Evolutionary conservation across 768 basidiomycete genomes (phyloP), one percentile per base, ranked within the genome.

Genomic region (Lactifluus pinguis): DNA sequence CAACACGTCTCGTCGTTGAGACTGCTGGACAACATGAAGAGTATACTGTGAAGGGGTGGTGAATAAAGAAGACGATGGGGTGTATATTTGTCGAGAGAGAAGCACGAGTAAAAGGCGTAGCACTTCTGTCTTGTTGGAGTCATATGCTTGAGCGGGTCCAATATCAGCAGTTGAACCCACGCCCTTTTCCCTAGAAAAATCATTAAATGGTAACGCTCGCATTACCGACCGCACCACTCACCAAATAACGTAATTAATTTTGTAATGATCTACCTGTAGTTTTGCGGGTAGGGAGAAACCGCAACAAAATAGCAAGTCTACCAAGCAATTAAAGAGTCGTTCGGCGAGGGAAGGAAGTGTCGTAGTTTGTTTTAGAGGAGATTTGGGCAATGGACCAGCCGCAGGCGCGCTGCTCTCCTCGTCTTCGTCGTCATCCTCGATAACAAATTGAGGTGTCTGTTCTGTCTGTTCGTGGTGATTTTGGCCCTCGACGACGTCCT

Each of bases 261-360:
- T 88, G 71, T 90, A 83, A 66, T 87, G 86, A 68, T 89, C 86
- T 51, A 84, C 80, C 70, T 90, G 86, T 49, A 88, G 76, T 70
- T 82, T 83, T 32, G 79, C 80, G 9, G 95, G 91, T 9, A 98
- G 75, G 0, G 94, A 95, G 67, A 98, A 97, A 13, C 92, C 93
- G 66, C 92, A 95, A 69, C 92, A 93, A 72, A 95, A 98, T 42
- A 97, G 70, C 11, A 98, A 77, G 70, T 98, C 95, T 59, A 92
- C 82, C 10, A 92, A 76, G 60, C 85, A 84, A 67, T 79, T 82
- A 65, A 95, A 87, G 21, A 98, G 75, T 63, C 82, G 79, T 68
- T 95, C 92, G 0, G 85, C 89, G 4, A 95, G 73, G 17, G 89
- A 87, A n/a, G 90, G 92, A 34, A 84, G 70, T 14, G 73, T 74